Evolutionary conservation across 1,139 yeast genomes (phyloP), one percentile per base, ranked within the genome.

Genomic region (Taphrina communis): DNA sequence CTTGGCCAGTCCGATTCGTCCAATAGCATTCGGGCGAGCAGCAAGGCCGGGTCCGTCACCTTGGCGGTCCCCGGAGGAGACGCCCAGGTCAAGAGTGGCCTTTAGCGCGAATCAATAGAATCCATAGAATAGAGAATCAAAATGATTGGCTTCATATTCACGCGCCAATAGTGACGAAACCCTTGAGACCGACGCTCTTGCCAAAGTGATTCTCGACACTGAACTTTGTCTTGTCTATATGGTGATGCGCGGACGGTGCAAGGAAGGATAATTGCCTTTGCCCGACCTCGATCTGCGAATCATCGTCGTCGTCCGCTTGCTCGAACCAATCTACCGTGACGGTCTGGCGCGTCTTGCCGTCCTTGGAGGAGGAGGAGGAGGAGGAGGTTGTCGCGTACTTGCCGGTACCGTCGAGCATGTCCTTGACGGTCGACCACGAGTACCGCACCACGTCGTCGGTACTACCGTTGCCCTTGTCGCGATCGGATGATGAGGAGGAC

Each of bases 371-470:
- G n/a, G 39, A 25, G 31, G 17, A 17, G n/a, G 39, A 25, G 21
- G 31, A 41, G 8, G 46, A 31, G 11, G 14, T 9, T 6, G 14
- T 6, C 6, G 14, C 42, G 14, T 39, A 14, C 14, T 41, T 53
- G 56, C 61, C 56, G 17, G 50, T 41, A 36, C 61, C 61, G 21
- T 83, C 83, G 60, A 94, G 78, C 46, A 88, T 82, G 72, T 91
- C 96, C 73, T 85, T 86, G 1, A 97, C 87, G 0, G 99, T 94
- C 75, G 90, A 95, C 99, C 99, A 94, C 60, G 96, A 91, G 75
- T 89, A 94, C 69, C 99, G 79, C 2, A 90, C 87, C 31, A 25
- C 31, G 31, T 25, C 31, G 31, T 25, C 31, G 31, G 2, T 25
- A 25, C 31, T 4, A 25, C 31, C 4, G 4, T 4, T 25, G 31